These are phyloP conservation scores for Balamuthia mandrillaris DNA, from an alignment of 208 protist species.

Conservation along the genomic window DNA sequence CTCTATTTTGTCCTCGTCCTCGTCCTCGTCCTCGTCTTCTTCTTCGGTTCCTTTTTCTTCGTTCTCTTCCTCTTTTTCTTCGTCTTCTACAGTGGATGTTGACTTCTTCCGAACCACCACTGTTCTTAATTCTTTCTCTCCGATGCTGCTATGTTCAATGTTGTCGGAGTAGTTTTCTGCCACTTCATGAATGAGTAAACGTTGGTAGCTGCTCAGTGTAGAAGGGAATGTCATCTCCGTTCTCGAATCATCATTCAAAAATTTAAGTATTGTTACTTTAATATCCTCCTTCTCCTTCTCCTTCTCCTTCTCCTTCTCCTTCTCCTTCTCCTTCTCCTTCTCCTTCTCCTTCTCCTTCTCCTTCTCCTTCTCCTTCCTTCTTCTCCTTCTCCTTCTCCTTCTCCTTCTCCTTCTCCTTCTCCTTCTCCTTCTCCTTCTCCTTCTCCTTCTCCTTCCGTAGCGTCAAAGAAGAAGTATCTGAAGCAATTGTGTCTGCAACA, in stretches of 20 bases:
- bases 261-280: neutral
- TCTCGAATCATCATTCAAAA: neutral
- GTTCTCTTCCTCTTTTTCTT: neutral
- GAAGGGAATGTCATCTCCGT: neutral
- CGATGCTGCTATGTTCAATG: neutral
- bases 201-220: neutral
- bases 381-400: neutral
- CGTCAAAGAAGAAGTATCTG: neutral
- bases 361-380: neutral
- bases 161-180: neutral
- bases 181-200: neutral
- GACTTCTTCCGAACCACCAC: neutral
- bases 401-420: neutral
- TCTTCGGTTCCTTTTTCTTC: neutral
- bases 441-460: slow-evolving; percentile 8
- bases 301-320: neutral
- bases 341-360: neutral
- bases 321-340: neutral
- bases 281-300: neutral
- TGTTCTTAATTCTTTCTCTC: neutral
- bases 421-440: neutral
- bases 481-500: neutral
- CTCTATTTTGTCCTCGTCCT: neutral
- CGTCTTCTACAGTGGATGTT: neutral
- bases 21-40: neutral